A percentile compares a stretch with the other conserved stretches of the same genome.
Evolutionary conservation across 2,329 filamentous ascomycete species (phyloP).

Genomic region (Leptoxyphium fumago): DNA sequence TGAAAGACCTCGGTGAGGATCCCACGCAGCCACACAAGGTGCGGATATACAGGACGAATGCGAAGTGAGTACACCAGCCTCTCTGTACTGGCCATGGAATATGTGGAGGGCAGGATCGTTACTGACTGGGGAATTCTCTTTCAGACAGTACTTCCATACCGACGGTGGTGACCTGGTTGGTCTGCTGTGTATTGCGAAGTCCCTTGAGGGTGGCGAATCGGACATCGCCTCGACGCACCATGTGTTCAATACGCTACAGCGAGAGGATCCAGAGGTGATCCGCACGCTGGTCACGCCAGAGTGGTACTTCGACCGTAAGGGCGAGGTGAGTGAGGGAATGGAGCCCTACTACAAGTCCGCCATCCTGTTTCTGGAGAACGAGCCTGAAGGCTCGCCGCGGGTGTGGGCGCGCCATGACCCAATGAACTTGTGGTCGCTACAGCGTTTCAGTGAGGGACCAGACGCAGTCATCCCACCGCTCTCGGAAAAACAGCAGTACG

Average conservation of each 20-base stretch:
- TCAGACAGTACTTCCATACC: conserved; percentile 67
- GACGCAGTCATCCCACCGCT: conserved; percentile 55
- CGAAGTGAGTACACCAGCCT: conserved; percentile 18
- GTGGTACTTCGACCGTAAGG: conserved; percentile 86
- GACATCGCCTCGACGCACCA: conserved; percentile 64
- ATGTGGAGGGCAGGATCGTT: too few species aligned
- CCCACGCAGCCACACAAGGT: conserved; percentile 64
- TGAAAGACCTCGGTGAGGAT: conserved; percentile 75
- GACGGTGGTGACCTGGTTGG: conserved; percentile 75
- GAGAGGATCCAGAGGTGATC: conserved; percentile 59
- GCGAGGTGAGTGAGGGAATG: conserved; percentile 57
- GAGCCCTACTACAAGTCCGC: conserved; percentile 58
- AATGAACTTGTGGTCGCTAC: conserved; percentile 64
- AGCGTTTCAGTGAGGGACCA: conserved; percentile 54
- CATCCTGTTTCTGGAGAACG: conserved; percentile 61
- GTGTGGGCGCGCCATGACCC: conserved; percentile 79
- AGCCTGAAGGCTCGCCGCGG: conserved; percentile 36
- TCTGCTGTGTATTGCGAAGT: conserved; percentile 61
- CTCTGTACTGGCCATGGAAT: too few species aligned
- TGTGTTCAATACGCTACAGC: conserved; percentile 65
- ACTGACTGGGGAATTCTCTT: background rate
- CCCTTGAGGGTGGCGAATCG: conserved; percentile 65
- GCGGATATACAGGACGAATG: conserved; percentile 75
- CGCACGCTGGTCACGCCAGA: conserved; percentile 57
- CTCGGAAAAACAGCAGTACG: conserved; percentile 50